Evolutionary conservation across 495 filamentous ascomycete genomes (phyloP).

Genomic region (Bacidia rubella): DNA sequence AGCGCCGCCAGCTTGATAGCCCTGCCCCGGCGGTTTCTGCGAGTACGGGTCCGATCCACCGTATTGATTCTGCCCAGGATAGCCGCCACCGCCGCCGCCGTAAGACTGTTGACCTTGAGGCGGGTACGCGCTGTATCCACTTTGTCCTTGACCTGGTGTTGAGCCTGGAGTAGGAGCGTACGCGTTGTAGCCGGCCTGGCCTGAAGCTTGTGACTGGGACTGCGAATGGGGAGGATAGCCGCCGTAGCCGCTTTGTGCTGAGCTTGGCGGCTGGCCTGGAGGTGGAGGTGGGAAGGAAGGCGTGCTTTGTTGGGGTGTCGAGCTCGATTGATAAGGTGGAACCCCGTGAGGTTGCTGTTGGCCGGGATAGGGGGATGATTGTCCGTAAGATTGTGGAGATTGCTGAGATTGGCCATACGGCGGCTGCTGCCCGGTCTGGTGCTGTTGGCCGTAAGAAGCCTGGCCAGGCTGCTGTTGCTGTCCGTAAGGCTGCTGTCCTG

Average conservation of each 20-base stretch:
- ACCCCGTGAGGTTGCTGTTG: not conserved
- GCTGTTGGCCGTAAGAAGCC: conserved; percentile 1
- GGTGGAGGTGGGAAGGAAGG: not conserved
- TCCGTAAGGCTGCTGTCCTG: not conserved
- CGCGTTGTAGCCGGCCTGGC: not conserved
- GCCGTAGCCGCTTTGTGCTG: not conserved
- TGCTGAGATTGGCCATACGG: not conserved
- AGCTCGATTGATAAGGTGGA: not conserved
- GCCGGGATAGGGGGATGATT: not conserved
- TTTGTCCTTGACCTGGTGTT: not conserved
- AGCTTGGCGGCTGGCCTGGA: not conserved
- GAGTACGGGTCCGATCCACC: not conserved
- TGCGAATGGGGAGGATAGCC: not conserved
- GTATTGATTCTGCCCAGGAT: not conserved
- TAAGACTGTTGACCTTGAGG: not conserved
- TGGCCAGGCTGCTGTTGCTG: conserved; percentile 9
- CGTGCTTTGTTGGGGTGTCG: not conserved
- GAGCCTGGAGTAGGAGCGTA: not conserved
- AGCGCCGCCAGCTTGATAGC: not conserved
- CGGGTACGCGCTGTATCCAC: not conserved
- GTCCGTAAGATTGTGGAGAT: conserved; percentile 5
- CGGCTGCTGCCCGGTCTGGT: conserved; percentile 3
- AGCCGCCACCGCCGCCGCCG: not conserved
- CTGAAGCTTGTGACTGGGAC: not conserved
- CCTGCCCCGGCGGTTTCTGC: not conserved